Conservation (phyloP, 371 early-diverging fungal genomes). For the Mucor ambiguus region DNA sequence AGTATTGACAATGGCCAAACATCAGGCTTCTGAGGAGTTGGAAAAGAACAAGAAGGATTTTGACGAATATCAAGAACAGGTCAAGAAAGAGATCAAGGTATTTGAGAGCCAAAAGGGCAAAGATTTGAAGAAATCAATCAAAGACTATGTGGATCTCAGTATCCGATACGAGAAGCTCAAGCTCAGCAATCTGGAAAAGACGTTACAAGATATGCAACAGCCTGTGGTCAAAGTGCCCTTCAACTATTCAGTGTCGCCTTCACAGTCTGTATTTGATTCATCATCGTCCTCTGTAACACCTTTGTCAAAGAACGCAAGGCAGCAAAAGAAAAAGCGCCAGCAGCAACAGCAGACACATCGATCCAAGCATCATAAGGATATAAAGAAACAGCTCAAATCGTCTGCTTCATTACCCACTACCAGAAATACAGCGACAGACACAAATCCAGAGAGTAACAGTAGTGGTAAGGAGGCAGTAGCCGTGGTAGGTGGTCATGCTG, state of each 20-base stretch:
- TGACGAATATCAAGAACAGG: slow-evolving; percentile 48
- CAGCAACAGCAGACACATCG: slow-evolving; percentile 26
- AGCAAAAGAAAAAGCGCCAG: slow-evolving; percentile 20
- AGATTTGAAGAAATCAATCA: slow-evolving; percentile 48
- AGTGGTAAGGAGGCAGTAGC: neutral
- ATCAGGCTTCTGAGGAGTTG: slow-evolving; percentile 41
- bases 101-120: slow-evolving; percentile 56
- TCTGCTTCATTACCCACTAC: slow-evolving; percentile 53
- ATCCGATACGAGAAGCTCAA: slow-evolving; percentile 55
- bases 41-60: slow-evolving; percentile 40
- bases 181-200: slow-evolving; percentile 50
- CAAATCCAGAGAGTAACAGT: slow-evolving; percentile 7
- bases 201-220: slow-evolving; percentile 47
- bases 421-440: slow-evolving; percentile 22
- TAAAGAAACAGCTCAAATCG: slow-evolving; percentile 34
- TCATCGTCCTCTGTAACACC: slow-evolving; percentile 8
- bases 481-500: neutral
- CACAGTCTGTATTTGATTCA: slow-evolving; percentile 3
- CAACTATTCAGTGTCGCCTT: slow-evolving; percentile 11
- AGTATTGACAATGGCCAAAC: neutral
- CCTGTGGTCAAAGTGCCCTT: slow-evolving; percentile 18
- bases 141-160: slow-evolving; percentile 51
- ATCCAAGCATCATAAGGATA: slow-evolving; percentile 19
- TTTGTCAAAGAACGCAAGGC: neutral
- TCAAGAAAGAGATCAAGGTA: slow-evolving; percentile 53